Conservation (phyloP, 2,329 filamentous ascomycete species). For the Penicillium vulpinum region DNA sequence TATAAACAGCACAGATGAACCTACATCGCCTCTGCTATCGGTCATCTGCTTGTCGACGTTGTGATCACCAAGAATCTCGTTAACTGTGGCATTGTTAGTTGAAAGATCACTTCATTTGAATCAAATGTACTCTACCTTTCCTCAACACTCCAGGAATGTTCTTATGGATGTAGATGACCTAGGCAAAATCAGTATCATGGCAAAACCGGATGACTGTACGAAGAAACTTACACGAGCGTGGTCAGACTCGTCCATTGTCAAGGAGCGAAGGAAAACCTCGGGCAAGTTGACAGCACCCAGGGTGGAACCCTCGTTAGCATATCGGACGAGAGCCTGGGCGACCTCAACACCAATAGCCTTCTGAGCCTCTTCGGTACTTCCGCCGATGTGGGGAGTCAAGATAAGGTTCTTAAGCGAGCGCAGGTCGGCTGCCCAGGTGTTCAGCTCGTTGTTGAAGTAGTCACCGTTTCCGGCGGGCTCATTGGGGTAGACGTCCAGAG, state of each 20-base stretch:
- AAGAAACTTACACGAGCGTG: conserved; percentile 68
- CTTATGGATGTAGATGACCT: conserved; percentile 92
- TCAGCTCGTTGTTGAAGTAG: conserved; percentile 84
- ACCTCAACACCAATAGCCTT: conserved; percentile 95
- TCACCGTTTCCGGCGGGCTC: conserved; percentile 93
- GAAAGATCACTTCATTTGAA: not conserved
- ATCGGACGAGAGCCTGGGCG: conserved; percentile 79
- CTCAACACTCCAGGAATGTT: conserved; percentile 94
- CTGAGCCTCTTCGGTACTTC: conserved; percentile 96
- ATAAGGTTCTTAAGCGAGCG: conserved; percentile 87
- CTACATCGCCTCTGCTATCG: conserved; percentile 85
- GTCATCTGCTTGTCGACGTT: conserved; percentile 99
- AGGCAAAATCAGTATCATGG: conserved; percentile 1
- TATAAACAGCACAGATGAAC: conserved; percentile 23
- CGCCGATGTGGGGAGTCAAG: conserved; percentile 93
- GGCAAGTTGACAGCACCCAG: conserved; percentile 93
- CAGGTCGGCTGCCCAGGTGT: conserved; percentile 82
- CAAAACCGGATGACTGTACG: not conserved
- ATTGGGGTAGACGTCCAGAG: conserved; percentile 93
- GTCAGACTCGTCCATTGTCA: conserved; percentile 85
- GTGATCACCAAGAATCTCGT: conserved; percentile 89
- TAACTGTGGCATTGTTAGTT: conserved; percentile 58
- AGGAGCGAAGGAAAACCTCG: conserved; percentile 85
- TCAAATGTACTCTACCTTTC: conserved; percentile 55
- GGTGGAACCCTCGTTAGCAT: conserved; percentile 93